Evolutionary conservation across 192 early-diverging fungal genomes (phyloP), one percentile per base, ranked within the genome.

Genomic region (Coemansia sp.): DNA sequence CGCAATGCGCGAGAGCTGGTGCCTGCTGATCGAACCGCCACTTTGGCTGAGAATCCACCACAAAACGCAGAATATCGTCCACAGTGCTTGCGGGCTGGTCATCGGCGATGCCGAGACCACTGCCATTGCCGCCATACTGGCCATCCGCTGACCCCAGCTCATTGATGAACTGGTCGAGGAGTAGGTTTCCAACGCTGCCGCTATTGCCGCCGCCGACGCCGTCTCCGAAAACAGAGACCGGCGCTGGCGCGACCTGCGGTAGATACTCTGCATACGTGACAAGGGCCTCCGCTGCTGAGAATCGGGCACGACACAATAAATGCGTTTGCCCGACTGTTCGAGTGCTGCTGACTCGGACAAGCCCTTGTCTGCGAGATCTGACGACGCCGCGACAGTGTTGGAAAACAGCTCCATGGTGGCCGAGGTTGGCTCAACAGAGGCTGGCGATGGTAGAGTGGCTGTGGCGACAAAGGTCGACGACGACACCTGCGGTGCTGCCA

Each of bases 311-410:
- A 67, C 73, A 75, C 73, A 65, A 36, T 58, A 65, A 64, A 68
- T 65, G 61, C 73, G 76, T 36, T 57, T 50, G 71, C 62, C 71
- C 71, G 76, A 79, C 71, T 79, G 76, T 72, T 64, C 76, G 76
- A 79, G 76, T 79, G 59, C 76, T 79, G 76, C 76, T 73, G 76
- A 79, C 76, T 79, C 76, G 76, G 76, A 79, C 76, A 79, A 79
- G 76, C 71, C 76, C 71, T 79, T 79, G 71, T 71, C 64, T 54
- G 76, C 66, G 64, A 70, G 64, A 34, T 72, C 71, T 64, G 71
- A 46, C 60, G 69, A 29, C 55, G 61, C 58, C 59, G 74, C 68
- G 67, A 71, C 59, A 46, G 39, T 58, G 59, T 51, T 68, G 60
- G 75, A 57, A 64, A 65, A 62, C 35, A 68, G 55, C 61, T 58